Evolutionary conservation across 208 protist species (phyloP), one percentile per base, ranked within the genome.

Genomic region (Leptomonas seymouri): DNA sequence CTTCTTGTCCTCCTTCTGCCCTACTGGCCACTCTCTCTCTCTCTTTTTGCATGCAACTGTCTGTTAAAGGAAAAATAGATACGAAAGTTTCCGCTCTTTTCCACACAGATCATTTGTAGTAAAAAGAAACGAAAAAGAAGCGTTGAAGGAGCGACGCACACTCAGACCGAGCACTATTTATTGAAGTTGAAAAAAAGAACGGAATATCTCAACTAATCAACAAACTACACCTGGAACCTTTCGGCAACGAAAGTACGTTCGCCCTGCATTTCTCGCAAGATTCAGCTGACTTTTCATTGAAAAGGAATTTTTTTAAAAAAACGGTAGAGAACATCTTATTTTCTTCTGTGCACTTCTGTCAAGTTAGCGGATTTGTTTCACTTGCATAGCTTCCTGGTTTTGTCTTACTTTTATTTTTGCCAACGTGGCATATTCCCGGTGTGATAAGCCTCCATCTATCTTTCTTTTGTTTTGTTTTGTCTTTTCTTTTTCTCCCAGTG

Each of bases 1-100:
- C 51, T 56, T 21, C 27, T 28, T 23, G 1, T 9, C 42, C 15
- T 11, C 14, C 3, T 23, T 41, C 36, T 48, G 28, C 46, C 20
- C 23, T 45, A 16, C 45, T 25, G 5, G 27, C 23, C 51, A 25
- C 41, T 51, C 18, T 64, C 21, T 51, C 15, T 9, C 8, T 34
- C 11, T 39, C 34, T 39, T 39, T 39, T 64, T 48, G 14, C 5
- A 21, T n/a, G 54, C 41, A 34, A 28, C 27, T 45, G 20, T 45
- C 34, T 45, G 54, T 16, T 5, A 16, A 56, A 56, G 51, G 51
- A 56, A 56, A 56, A 23, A 8, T 56, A 56, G 51, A 56, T 23
- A 45, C 54, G 11, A 28, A 16, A 25, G 58, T 51, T 51, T 51
- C 45, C 45, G 58, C 58, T 51, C 30, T 51, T 51, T 64, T 51